Percentiles rank a stretch among this genome's conserved stretches.
phyloP scores from a whole-genome alignment of 306 rosid genomes.

The Acacia crassicarpa region DNA sequence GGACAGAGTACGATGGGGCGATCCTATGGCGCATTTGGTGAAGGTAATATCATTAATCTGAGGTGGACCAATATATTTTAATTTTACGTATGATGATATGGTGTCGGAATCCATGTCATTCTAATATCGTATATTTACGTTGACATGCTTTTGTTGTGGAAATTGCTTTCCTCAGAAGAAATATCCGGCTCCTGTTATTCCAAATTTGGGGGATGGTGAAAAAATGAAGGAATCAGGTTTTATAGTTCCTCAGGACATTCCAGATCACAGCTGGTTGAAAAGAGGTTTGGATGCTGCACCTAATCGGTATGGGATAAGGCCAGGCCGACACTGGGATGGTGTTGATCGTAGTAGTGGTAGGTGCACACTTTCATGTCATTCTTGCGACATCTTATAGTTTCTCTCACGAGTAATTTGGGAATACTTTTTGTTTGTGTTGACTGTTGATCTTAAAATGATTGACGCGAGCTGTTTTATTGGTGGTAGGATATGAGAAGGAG shows the following conservation, averaged over 20 bases:
- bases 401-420: neutral
- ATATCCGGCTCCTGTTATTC: constrained; percentile 54
- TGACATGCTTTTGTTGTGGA: constrained; percentile 30
- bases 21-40: constrained; percentile 93
- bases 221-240: constrained; percentile 88
- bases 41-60: constrained; percentile 53
- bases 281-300: constrained; percentile 78
- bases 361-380: constrained; percentile 33
- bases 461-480: constrained; percentile 15
- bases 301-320: constrained; percentile 77
- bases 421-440: neutral
- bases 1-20: constrained; percentile 87
- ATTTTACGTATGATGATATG: neutral
- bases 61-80: constrained; percentile 7
- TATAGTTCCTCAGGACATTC: constrained; percentile 82
- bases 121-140: neutral
- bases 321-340: constrained; percentile 97
- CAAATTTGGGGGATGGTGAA: constrained; percentile 64
- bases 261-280: constrained; percentile 85
- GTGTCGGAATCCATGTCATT: constrained; percentile 14
- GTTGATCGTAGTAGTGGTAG: constrained; percentile 89
- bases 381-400: neutral
- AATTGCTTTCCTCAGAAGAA: constrained; percentile 59
- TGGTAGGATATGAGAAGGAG: constrained; percentile 73
- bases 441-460: neutral